These are phyloP conservation scores for Hsuehochloa calcarea DNA, from an alignment of 176 grass and related monocot species.

Conservation along the genomic window DNA sequence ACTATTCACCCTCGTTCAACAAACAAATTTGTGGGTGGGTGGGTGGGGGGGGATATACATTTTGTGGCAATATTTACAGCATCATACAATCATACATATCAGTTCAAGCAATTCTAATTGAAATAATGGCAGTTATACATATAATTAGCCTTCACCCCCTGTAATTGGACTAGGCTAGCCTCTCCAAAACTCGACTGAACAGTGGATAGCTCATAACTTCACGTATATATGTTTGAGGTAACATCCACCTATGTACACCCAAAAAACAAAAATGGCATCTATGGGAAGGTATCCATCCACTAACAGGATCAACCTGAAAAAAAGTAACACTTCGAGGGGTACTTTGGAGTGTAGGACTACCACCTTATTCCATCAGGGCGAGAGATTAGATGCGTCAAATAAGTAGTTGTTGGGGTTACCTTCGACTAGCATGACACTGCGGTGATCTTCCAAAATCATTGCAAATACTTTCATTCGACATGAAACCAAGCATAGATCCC, in stretches of 20 bases:
- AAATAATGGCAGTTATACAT: background rate
- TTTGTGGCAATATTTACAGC: background rate
- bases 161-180: background rate
- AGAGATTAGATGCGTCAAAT: slow-evolving; percentile 23
- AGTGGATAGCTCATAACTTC: background rate
- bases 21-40: too few relatives aligned
- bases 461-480: slow-evolving; percentile 26
- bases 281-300: background rate
- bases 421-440: slow-evolving; percentile 18
- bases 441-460: slow-evolving; percentile 25
- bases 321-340: background rate
- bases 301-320: background rate
- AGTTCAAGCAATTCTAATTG: background rate
- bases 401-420: slow-evolving; percentile 2
- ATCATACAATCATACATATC: background rate
- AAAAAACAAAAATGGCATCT: background rate
- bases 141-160: background rate
- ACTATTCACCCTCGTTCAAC: background rate
- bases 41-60: background rate
- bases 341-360: slow-evolving; percentile 20
- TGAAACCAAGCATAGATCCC: slow-evolving; percentile 6
- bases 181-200: background rate
- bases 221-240: background rate
- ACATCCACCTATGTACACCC: background rate
- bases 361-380: slow-evolving; percentile 23